These are phyloP conservation scores for Rhizopus microsporus DNA, from an alignment of 371 early-diverging fungal genomes.

Conservation along the genomic window DNA sequence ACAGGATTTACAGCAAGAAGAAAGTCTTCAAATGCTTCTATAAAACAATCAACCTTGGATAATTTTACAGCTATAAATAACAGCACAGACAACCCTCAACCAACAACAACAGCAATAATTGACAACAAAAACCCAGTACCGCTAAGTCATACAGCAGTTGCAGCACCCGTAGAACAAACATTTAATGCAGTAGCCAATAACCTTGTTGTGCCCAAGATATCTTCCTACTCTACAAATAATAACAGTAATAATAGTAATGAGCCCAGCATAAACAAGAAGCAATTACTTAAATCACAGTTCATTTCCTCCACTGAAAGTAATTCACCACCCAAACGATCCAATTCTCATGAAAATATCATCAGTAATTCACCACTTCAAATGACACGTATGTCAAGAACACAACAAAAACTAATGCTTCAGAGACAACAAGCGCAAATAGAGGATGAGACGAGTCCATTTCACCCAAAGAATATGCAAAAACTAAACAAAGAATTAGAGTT, in stretches of 20 bases:
- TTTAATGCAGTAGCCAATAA: conserved; percentile 42
- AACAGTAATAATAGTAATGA: background rate
- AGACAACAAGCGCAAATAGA: conserved; percentile 51
- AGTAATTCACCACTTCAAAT: background rate
- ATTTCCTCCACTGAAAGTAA: conserved; percentile 12
- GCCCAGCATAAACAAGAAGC: conserved; percentile 11
- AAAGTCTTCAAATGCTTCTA: conserved; percentile 13
- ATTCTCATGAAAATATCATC: conserved; percentile 4
- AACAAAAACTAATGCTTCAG: conserved; percentile 54
- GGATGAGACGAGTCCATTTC: conserved; percentile 48
- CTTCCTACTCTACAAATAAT: background rate
- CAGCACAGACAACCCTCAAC: background rate
- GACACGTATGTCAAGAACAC: conserved; percentile 44
- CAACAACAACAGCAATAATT: background rate
- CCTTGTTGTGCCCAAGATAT: conserved; percentile 29
- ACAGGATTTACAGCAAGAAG: conserved; percentile 15
- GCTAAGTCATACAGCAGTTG: conserved; percentile 15
- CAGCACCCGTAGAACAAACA: conserved; percentile 40
- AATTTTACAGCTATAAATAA: conserved; percentile 1
- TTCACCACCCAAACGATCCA: background rate
- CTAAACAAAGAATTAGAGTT: conserved; percentile 53
- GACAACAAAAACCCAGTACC: conserved; percentile 11
- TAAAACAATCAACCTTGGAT: conserved; percentile 5
- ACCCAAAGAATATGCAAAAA: conserved; percentile 52
- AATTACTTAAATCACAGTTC: conserved; percentile 21